Base-by-base conservation (phyloP, 306 rosid species). In the Ziziphus jujuba region DNA sequence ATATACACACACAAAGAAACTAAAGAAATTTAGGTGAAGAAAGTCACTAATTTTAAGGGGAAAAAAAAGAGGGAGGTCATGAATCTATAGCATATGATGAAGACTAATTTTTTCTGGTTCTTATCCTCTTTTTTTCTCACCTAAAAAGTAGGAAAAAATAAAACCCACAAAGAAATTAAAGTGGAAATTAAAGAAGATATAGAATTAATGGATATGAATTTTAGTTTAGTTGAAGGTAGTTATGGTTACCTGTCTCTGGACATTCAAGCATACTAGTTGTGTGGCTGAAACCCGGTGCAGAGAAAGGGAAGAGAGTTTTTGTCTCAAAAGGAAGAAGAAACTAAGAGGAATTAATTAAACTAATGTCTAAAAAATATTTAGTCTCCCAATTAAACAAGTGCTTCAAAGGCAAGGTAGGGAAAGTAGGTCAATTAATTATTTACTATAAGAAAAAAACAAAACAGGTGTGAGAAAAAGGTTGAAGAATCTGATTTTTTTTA, bases 221-320 rank as follows among this genome's bases (percentile, higher is more conserved):
- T 4, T 7, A 1, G 16, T 63, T 7, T 44, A 63, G 44, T 55
- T 33, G 19, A 48, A 19, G 20, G 58, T 15, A 19, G 48, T 43
- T 61, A 71, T n/a, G n/a, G 60, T 61, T 79, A 85, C 96, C 93
- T 83, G 75, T 83, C 65, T 82, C 79, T 74, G 79, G 88, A 80
- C 80, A 80, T 83, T 90, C 95, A 80, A 84, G 80, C 84, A 75
- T 77, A 78, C 79, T 53, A 82, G 56, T 59, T 70, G 82, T 72
- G 69, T 71, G 44, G 28, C 15, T 34, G n/a, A n/a, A n/a, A n/a
- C n/a, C n/a, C n/a, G n/a, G n/a, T n/a, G 82, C 63, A 47, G 69
- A 67, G 45, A 55, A 40, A 69, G 38, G n/a, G 43, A 40, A 25
- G 56, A 50, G 61, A 50, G 70, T 2, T 4, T 61, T 69, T 71